Conservation (phyloP, 1,284 basidiomycete species). For the Ganoderma lucidum region DNA sequence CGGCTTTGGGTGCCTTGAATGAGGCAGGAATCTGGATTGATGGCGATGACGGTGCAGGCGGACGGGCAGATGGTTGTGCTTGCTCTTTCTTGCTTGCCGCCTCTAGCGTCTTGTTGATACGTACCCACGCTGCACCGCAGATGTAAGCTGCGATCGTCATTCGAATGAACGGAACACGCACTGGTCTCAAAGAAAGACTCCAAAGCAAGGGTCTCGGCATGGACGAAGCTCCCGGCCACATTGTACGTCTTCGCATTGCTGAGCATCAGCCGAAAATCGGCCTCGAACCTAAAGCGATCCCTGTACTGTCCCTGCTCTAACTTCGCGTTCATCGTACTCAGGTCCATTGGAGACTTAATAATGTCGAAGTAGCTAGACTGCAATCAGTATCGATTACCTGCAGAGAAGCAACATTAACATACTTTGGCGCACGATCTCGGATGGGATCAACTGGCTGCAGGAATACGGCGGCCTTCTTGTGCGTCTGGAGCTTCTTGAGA, state of each 20-base stretch:
- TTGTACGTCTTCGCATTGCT: constrained; percentile 93
- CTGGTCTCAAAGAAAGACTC: constrained; percentile 89
- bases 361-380: constrained; percentile 83
- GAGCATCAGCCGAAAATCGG: constrained; percentile 91
- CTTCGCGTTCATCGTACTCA: constrained; percentile 90
- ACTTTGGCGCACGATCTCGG: constrained; percentile 87
- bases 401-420: constrained; percentile 36
- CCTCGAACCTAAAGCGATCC: constrained; percentile 84
- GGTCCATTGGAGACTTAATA: constrained; percentile 95
- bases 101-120: constrained; percentile 80
- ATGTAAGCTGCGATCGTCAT: background rate
- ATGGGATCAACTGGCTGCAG: constrained; percentile 91
- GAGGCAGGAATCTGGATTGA: constrained; percentile 33
- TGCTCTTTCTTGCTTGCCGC: constrained; percentile 50
- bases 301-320: constrained; percentile 89
- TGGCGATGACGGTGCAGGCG: constrained; percentile 9
- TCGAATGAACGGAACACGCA: constrained; percentile 47
- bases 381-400: constrained; percentile 15
- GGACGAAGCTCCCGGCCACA: constrained; percentile 72
- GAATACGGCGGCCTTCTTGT: constrained; percentile 81
- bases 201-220: constrained; percentile 80
- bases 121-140: constrained; percentile 66
- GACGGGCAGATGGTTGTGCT: constrained; percentile 40
- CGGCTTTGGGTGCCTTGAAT: constrained; percentile 36
- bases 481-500: constrained; percentile 80